Evolutionary conservation across 768 basidiomycete genomes (phyloP), one percentile per base, ranked within the genome.

Genomic region (Russula vinacea): DNA sequence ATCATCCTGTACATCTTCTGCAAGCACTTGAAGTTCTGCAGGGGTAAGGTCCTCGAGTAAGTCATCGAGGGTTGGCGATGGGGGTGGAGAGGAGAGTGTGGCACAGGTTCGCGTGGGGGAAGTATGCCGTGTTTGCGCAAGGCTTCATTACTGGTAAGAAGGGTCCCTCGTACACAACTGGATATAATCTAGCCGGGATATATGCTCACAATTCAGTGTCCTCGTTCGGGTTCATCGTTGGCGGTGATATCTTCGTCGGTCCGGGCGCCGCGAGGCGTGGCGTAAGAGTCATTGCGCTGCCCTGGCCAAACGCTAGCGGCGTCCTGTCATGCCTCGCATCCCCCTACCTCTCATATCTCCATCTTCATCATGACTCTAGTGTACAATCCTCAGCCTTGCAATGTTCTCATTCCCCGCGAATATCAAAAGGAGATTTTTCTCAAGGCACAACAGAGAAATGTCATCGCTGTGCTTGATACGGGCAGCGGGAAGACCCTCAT

Each of bases 81-180:
- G 80, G 1, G 91, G 90, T 6, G 91, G 88, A 4, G 93, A 89
- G n/a, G 92, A 0, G 87, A 82, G 4, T 81, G 85, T 7, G 88
- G 88, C 0, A 88, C 78, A 3, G 83, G 75, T 58, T 85, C 83
- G 55, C 81, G 84, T 0, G 90, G 88, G 2, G 93, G 92, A 29
- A 98, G 77, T 71, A 97, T 95, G 19, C 94, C 95, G 70, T 94
- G 84, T 70, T 94, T 94, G 62, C 94, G 89, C 13, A 98, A 84
- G 24, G 90, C 91, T 72, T 98, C 95, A 75, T 96, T 94, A 77
- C 94, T 98, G 71, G 53, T 57, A n/a, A 62, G 60, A 9, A 55
- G 24, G 47, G 62, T 68, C 56, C 8, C 11, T 33, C 49, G 67
- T 60, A 42, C 64, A 50, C 35, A 63, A 62, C 57, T 29, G 26